These are phyloP conservation scores for Elongisporangium undulatum DNA, from an alignment of 352 stramenopile genomes.

Conservation along the genomic window DNA sequence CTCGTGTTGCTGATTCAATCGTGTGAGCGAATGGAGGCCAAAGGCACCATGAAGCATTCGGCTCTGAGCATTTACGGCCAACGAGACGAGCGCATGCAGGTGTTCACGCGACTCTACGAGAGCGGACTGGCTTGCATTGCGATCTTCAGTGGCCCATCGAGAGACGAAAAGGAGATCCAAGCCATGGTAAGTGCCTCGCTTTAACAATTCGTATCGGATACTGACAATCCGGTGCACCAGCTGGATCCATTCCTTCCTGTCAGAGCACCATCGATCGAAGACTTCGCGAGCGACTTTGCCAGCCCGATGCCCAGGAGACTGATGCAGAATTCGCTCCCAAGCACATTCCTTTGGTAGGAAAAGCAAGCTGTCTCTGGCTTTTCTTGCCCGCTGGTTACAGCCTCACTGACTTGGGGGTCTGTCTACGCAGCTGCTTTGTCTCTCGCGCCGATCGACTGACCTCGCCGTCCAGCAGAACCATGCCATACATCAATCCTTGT, in stretches of 20 bases:
- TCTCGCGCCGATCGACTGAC: constrained; percentile 16
- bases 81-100: not conserved
- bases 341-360: constrained; percentile 22
- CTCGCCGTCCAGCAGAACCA: constrained; percentile 28
- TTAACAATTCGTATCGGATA: not conserved
- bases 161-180: constrained; percentile 4
- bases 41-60: not conserved
- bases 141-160: not conserved
- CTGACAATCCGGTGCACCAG: not conserved
- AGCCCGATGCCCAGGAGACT: not conserved
- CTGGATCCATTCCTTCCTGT: not conserved
- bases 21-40: not conserved
- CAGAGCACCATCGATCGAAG: not conserved
- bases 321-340: constrained; percentile 3
- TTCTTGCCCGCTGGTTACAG: not conserved
- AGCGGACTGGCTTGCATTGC: not conserved
- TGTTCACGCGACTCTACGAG: not conserved
- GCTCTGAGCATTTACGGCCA: not conserved
- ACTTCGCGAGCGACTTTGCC: not conserved
- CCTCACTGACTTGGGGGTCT: constrained; percentile 1
- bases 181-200: constrained; percentile 2
- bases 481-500: constrained; percentile 21
- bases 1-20: not conserved
- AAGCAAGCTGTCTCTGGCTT: not conserved
- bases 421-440: constrained; percentile 19